Conservation (phyloP, 192 early-diverging fungal species). For the Martensiomyces pterosporus region DNA sequence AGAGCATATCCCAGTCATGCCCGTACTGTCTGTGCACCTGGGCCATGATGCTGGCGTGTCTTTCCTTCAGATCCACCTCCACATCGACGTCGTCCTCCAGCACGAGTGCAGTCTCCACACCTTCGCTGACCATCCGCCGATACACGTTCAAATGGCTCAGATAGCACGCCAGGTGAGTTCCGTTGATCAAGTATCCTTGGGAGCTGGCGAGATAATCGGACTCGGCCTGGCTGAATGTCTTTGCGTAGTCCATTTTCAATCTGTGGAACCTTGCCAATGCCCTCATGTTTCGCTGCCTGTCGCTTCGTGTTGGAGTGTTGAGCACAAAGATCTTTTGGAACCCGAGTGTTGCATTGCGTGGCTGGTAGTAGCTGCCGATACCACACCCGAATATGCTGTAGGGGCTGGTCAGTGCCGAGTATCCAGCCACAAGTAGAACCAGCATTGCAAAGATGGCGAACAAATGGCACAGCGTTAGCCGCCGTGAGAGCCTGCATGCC, state of each 20-base stretch:
- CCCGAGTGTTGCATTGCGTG: constrained; percentile 26
- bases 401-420: no score
- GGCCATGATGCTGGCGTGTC: constrained; percentile 14
- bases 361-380: constrained; percentile 3
- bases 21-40: constrained; percentile 8
- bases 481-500: no score
- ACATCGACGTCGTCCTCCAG: constrained; percentile 41
- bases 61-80: constrained; percentile 29
- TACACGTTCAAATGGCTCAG: constrained; percentile 30
- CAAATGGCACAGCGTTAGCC: no score
- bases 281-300: constrained; percentile 32
- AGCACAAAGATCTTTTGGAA: constrained; percentile 44
- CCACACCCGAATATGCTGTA: no score
- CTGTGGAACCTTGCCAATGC: constrained; percentile 21
- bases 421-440: no score
- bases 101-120: constrained; percentile 19
- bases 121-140: constrained; percentile 16
- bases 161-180: constrained; percentile 42
- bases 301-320: constrained; percentile 20
- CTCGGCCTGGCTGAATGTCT: constrained; percentile 7
- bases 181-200: constrained; percentile 17
- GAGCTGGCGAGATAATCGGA: constrained; percentile 7
- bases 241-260: constrained; percentile 17
- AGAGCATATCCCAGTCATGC: constrained; percentile 48
- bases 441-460: no score